Percentiles rank a stretch among this genome's conserved stretches.
These are phyloP conservation scores for Cryphonectria carpinicola DNA, from an alignment of 2,329 filamentous ascomycete genomes.

Conservation along the genomic window DNA sequence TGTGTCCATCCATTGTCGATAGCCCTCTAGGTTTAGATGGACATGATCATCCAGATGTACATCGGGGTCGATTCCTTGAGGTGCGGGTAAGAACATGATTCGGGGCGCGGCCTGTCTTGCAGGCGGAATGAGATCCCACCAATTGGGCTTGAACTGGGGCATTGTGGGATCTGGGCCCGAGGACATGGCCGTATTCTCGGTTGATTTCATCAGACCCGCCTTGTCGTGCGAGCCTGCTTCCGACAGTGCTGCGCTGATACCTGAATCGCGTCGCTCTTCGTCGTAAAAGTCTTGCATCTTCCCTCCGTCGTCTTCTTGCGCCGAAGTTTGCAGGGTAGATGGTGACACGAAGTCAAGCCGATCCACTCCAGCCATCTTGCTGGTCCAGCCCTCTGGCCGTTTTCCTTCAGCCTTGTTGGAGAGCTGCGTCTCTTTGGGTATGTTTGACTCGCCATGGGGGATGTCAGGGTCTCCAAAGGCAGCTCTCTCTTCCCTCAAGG, in stretches of 20 bases:
- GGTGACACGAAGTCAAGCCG: background rate
- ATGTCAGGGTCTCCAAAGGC: background rate
- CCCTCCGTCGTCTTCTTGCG: background rate
- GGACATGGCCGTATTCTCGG: background rate
- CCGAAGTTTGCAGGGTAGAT: background rate
- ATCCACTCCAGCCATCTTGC: background rate
- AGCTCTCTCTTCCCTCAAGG: background rate
- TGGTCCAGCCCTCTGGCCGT: background rate
- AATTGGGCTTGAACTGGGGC: constrained; percentile 1
- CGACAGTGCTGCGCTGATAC: constrained; percentile 2
- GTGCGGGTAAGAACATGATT: constrained; percentile 17
- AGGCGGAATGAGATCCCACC: background rate
- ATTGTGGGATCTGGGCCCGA: constrained; percentile 1
- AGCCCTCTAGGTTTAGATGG: constrained; percentile 33
- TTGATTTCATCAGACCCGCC: no score
- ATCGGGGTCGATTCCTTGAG: constrained; percentile 9
- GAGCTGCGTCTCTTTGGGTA: background rate
- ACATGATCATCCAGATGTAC: constrained; percentile 31
- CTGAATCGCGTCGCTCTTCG: constrained; percentile 13
- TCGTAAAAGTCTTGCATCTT: constrained; percentile 2
- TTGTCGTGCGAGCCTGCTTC: background rate
- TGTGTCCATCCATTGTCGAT: constrained; percentile 30
- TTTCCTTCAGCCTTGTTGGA: background rate
- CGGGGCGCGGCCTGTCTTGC: background rate
- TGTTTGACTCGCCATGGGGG: background rate